A percentile compares a stretch with the other conserved stretches of the same genome.
phyloP scores from a whole-genome alignment of 2,329 filamentous ascomycete species.

The Monosporascus sp. region DNA sequence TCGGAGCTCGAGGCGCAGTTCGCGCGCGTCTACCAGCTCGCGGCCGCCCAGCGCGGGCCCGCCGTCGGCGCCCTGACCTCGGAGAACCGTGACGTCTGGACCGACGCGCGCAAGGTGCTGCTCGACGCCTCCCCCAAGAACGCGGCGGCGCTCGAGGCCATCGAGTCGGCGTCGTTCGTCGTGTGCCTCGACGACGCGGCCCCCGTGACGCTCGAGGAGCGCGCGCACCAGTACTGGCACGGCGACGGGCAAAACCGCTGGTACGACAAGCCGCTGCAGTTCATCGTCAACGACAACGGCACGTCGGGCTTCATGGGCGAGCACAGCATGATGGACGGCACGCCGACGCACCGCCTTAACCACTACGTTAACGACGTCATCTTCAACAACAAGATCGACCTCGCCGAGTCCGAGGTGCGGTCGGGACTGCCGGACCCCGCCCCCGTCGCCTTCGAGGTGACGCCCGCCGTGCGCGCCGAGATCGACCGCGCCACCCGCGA shows the following conservation, averaged over 20 bases:
- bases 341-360: constrained; percentile 92
- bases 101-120: constrained; percentile 73
- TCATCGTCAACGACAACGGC: constrained; percentile 97
- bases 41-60: constrained; percentile 51
- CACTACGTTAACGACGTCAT: constrained; percentile 91
- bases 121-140: constrained; percentile 75
- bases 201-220: constrained; percentile 91
- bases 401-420: constrained; percentile 71
- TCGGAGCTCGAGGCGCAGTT: constrained; percentile 90
- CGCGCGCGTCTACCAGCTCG: constrained; percentile 73
- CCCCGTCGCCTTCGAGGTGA: constrained; percentile 72
- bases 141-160: constrained; percentile 67
- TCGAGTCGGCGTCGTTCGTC: constrained; percentile 85
- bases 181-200: constrained; percentile 89
- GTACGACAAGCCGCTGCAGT: constrained; percentile 97
- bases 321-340: constrained; percentile 99
- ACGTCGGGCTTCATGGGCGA: constrained; percentile 97
- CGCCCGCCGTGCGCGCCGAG: constrained; percentile 65
- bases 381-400: constrained; percentile 90
- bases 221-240: constrained; percentile 96
- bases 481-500: constrained; percentile 73
- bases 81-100: constrained; percentile 91
- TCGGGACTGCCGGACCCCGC: constrained; percentile 79
- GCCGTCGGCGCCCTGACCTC: constrained; percentile 81
- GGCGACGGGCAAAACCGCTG: constrained; percentile 93